Percentiles rank a stretch among this genome's conserved stretches.
phyloP scores from a whole-genome alignment of 805 yeast genomes.

The Wickerhamomyces rabaulensis region DNA sequence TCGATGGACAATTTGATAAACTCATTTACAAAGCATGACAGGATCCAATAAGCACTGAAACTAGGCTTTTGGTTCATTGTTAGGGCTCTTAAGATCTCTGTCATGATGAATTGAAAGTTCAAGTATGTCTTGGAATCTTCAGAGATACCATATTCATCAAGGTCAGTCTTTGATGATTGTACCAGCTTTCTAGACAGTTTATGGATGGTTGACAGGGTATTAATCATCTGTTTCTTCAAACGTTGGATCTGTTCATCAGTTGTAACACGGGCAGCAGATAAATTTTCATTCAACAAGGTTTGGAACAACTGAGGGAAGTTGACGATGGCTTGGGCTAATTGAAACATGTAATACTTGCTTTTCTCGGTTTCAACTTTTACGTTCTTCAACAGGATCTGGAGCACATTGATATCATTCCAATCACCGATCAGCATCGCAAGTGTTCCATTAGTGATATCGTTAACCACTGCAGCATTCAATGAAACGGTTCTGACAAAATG shows the following conservation, averaged over 20 bases:
- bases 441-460: not conserved
- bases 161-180: not conserved
- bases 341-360: not conserved
- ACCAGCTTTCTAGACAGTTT: not conserved
- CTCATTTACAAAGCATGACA: constrained; percentile 18
- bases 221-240: not conserved
- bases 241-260: not conserved
- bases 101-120: constrained; percentile 14
- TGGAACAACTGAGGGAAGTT: constrained; percentile 1
- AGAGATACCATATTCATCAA: not conserved
- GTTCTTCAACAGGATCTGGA: not conserved
- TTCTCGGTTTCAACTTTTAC: constrained; percentile 1
- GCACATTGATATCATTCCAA: constrained; percentile 10
- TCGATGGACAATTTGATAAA: constrained; percentile 14
- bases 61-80: constrained; percentile 5
- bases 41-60: constrained; percentile 18
- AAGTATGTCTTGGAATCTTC: constrained; percentile 1
- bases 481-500: not conserved
- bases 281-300: not conserved
- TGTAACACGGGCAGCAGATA: not conserved
- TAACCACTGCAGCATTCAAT: not conserved
- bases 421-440: constrained; percentile 8
- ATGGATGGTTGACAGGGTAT: not conserved
- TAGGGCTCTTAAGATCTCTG: constrained; percentile 11
- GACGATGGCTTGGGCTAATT: not conserved